Percentiles rank a stretch among this genome's conserved stretches.
Conservation (phyloP, 352 stramenopile species). For the Phytophthora colocasiae region DNA sequence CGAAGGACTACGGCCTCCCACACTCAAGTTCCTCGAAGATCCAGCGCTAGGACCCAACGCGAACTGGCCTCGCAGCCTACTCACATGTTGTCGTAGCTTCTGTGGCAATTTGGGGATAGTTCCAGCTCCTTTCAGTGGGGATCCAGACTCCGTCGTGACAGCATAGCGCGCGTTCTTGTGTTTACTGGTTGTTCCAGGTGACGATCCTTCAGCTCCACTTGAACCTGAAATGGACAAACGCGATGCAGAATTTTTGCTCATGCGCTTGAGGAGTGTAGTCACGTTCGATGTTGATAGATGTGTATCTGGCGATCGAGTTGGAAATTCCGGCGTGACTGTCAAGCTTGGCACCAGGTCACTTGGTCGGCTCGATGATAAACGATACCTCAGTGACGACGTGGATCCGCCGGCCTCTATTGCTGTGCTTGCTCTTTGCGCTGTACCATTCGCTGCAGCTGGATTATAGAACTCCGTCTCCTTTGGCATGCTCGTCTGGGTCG, state of each 20-base stretch:
- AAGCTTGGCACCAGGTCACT: conserved; percentile 9
- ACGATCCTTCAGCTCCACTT: conserved; percentile 1
- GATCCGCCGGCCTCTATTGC: conserved; percentile 9
- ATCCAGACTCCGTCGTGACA: conserved; percentile 3
- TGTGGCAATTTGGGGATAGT: conserved; percentile 47
- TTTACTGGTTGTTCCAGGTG: conserved; percentile 8
- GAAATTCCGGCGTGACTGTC: conserved; percentile 1
- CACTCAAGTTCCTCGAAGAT: conserved; percentile 21
- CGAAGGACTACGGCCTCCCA: conserved; percentile 21
- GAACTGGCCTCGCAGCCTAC: conserved; percentile 55
- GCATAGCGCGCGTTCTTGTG: conserved; percentile 23
- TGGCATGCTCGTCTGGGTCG: conserved; percentile 19
- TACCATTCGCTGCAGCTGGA: conserved; percentile 3
- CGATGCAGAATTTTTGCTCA: conserved; percentile 36
- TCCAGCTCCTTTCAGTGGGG: conserved; percentile 11
- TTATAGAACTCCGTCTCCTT: conserved; percentile 32
- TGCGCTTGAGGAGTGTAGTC: conserved; percentile 31
- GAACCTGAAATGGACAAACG: conserved; percentile 14
- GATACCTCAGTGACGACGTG: conserved; percentile 30
- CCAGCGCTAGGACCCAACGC: conserved; percentile 24
- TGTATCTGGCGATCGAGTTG: conserved; percentile 10
- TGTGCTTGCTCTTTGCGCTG: conserved; percentile 2
- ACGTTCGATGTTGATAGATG: conserved; percentile 20
- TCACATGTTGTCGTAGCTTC: conserved; percentile 65
- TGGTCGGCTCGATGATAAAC: conserved; percentile 21